Percentiles rank a stretch among this genome's conserved stretches.
Evolutionary conservation across 352 stramenopile species (phyloP).

Genomic region (Elongisporangium undulatum): DNA sequence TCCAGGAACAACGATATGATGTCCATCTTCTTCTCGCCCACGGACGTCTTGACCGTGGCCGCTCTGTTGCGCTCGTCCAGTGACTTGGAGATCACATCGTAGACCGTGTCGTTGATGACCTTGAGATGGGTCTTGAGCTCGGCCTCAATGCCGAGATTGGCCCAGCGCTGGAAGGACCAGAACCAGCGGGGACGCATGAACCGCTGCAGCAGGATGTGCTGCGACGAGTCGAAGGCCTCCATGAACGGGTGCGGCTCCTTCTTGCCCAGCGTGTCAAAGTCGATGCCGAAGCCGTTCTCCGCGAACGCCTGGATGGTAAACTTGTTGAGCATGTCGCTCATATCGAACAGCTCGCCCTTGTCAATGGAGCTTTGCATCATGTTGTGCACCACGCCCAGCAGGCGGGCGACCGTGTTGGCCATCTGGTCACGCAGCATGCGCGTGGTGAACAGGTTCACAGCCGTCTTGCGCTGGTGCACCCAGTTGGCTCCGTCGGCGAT

Average conservation of each 20-base stretch:
- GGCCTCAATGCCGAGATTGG: conserved; percentile 27
- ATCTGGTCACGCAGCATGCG: conserved; percentile 50
- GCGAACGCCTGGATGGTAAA: conserved; percentile 74
- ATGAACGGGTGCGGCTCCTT: conserved; percentile 24
- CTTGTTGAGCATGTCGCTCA: conserved; percentile 17
- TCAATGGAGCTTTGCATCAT: conserved; percentile 12
- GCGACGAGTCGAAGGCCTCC: conserved; percentile 36
- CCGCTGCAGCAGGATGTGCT: conserved; percentile 26
- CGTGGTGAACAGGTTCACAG: conserved; percentile 86
- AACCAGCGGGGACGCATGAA: conserved; percentile 39
- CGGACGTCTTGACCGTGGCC: too few relatives aligned
- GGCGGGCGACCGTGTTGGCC: conserved; percentile 23
- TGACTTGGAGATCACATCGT: conserved; percentile 13
- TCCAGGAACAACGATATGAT: conserved; percentile 12
- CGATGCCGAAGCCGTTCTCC: conserved; percentile 68
- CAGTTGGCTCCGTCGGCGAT: conserved; percentile 61
- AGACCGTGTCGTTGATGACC: conserved; percentile 13
- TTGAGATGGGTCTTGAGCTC: conserved; percentile 12
- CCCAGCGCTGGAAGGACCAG: conserved; percentile 37
- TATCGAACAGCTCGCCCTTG: conserved; percentile 17
- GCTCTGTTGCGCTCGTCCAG: conserved; percentile 9
- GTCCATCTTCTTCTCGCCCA: conserved; percentile 4
- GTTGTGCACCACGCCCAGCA: background rate
- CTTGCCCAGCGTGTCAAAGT: conserved; percentile 34
- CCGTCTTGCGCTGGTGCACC: conserved; percentile 76